Evolutionary conservation across 2,329 filamentous ascomycete species (phyloP).

Genomic region (Botrytis fabae): DNA sequence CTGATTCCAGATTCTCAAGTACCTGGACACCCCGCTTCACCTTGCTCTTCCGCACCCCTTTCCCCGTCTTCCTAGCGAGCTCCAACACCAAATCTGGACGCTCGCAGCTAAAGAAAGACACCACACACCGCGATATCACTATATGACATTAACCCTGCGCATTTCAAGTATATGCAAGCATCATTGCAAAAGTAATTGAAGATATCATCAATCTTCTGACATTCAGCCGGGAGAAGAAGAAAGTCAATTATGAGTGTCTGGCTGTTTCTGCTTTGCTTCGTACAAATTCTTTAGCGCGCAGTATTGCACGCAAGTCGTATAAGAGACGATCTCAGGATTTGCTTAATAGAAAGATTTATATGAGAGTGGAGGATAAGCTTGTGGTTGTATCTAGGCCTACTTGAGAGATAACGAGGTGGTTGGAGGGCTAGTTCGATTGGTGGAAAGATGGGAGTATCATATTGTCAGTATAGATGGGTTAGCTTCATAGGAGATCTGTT

Average conservation of each 20-base stretch:
- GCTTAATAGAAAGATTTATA: background rate
- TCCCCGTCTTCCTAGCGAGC: background rate
- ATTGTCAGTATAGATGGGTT: background rate
- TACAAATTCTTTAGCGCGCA: background rate
- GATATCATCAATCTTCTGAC: background rate
- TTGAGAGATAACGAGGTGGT: background rate
- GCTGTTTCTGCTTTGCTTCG: background rate
- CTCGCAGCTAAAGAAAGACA: background rate
- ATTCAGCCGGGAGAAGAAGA: background rate
- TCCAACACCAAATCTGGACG: background rate
- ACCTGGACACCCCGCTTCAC: background rate
- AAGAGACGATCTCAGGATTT: background rate
- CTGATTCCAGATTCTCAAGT: background rate
- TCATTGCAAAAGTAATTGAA: background rate
- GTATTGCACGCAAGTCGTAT: background rate
- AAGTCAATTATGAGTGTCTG: background rate
- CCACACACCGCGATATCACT: background rate
- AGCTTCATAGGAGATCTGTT: background rate
- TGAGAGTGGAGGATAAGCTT: background rate
- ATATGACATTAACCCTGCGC: background rate
- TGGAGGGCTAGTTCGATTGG: background rate
- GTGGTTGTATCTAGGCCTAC: background rate
- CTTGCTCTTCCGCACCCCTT: background rate
- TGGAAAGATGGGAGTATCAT: background rate
- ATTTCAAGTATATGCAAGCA: background rate